Percentiles rank a stretch among this genome's conserved stretches.
Conservation (phyloP, 352 stramenopile species). For the Thalassiosira sp. region DNA sequence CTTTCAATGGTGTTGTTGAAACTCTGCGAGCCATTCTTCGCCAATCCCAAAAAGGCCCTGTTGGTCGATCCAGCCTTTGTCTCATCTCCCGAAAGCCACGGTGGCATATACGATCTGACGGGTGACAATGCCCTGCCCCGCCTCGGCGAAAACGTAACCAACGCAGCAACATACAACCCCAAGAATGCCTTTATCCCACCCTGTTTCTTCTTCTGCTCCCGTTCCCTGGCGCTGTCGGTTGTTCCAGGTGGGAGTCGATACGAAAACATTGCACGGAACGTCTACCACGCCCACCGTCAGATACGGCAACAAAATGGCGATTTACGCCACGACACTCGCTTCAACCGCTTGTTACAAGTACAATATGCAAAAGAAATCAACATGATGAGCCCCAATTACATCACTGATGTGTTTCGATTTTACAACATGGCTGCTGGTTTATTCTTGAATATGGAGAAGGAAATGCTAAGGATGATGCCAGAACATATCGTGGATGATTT, state of each 20-base stretch:
- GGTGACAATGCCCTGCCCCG: slow-evolving; percentile 71
- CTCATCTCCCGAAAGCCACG: slow-evolving; percentile 54
- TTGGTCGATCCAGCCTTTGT: slow-evolving; percentile 80
- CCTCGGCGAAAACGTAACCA: slow-evolving; percentile 59
- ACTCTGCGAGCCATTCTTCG: slow-evolving; percentile 81
- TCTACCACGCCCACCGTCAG: slow-evolving; percentile 85
- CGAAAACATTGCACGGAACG: slow-evolving; percentile 85
- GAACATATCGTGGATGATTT: slow-evolving; percentile 96
- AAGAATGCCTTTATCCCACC: slow-evolving; percentile 96
- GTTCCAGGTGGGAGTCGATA: slow-evolving; percentile 84
- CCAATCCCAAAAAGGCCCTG: slow-evolving; percentile 62
- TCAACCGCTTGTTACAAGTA: slow-evolving; percentile 64
- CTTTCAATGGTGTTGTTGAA: slow-evolving; percentile 74
- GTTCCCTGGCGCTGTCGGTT: slow-evolving; percentile 90
- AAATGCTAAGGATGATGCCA: slow-evolving; percentile 86
- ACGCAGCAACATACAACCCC: slow-evolving; percentile 59
- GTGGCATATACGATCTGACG: slow-evolving; percentile 63
- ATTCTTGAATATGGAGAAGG: slow-evolving; percentile 68
- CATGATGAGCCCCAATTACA: slow-evolving; percentile 70
- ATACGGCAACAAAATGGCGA: slow-evolving; percentile 65
- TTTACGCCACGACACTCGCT: slow-evolving; percentile 65
- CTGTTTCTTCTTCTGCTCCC: slow-evolving; percentile 94
- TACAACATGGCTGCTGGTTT: slow-evolving; percentile 75
- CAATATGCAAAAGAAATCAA: slow-evolving; percentile 77
- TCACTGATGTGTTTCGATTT: slow-evolving; percentile 75